Base-by-base conservation (phyloP, 345 rosid genomes). In the Garcia nutans region DNA sequence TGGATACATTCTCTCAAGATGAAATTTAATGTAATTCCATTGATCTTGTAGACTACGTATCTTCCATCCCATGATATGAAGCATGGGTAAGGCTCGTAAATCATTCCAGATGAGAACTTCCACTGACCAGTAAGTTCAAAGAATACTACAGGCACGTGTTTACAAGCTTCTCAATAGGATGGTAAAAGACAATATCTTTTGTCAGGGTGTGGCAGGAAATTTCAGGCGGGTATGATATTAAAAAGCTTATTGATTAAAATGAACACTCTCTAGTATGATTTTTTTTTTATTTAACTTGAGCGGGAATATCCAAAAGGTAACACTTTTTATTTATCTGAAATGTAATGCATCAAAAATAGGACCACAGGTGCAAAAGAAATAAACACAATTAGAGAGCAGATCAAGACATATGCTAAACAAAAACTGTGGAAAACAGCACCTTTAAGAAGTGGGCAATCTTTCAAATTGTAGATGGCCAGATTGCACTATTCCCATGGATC, bases 121-220 rank as follows among this genome's bases (percentile, higher is more conserved):
- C 68, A 64, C 47, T 16, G n/a, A 22, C 7, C 8, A 31, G 6
- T 11, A 15, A 62, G 9, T 13, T 44, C 5, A 62, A 28, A 62
- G 6, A 62, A 28, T 8, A 64, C 8, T 15, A 55, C 10, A 20
- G 8, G 5, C 15, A 45, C 13, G 59, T 12, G 50, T 16, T 28
- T 6, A 42, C 45, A 68, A 68, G 65, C 47, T 57, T 75, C 72
- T 44, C 16, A 33, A 41, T 4, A 1, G 42, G 19, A 73, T 28
- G 11, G 49, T 45, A 33, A 49, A 72, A 20, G 42, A 49, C n/a
- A 23, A 49, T 22, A 15, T 49, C 57, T 28, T 62, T 44, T 58
- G 73, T 56, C 68, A 42, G 59, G 19, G 44, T 12, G 23, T 58
- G 45, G 2, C 47, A 17, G 45, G 73, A 75, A 75, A 42, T 57